phyloP scores from a whole-genome alignment of 441 rosid species.

The Populus hybrid region DNA sequence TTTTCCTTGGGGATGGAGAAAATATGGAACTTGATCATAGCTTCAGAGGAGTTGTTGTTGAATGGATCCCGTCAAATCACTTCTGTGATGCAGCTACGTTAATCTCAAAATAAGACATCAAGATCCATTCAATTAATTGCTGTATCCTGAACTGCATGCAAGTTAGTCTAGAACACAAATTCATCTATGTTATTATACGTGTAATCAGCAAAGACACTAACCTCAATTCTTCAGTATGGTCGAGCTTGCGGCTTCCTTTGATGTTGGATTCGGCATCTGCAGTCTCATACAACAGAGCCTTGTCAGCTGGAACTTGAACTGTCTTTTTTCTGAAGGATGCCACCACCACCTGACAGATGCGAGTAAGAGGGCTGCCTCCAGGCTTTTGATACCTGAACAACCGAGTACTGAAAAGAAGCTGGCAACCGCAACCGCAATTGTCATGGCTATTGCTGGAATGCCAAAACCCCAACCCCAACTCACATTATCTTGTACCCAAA shows the following conservation, averaged over 20 bases:
- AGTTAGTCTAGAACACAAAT: no score
- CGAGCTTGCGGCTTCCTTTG: slow-evolving; percentile 80
- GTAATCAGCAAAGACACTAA: slow-evolving; percentile 23
- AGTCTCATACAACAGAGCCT: slow-evolving; percentile 61
- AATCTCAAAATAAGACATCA: no score
- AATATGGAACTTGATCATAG: no score
- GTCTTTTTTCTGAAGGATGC: slow-evolving; percentile 64
- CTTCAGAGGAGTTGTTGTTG: no score
- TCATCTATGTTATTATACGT: no score
- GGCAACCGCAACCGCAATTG: slow-evolving; percentile 63
- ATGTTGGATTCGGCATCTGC: slow-evolving; percentile 61
- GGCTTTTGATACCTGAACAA: slow-evolving; percentile 70
- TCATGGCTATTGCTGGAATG: slow-evolving; percentile 82
- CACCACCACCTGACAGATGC: slow-evolving; percentile 66
- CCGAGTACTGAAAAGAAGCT: slow-evolving; percentile 66
- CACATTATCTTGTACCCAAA: slow-evolving; percentile 59
- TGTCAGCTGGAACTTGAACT: slow-evolving; percentile 57
- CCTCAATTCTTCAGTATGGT: slow-evolving; percentile 59
- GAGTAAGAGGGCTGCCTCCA: slow-evolving; percentile 86
- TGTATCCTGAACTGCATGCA: no score
- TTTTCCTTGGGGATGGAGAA: no score
- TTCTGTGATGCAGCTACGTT: no score
- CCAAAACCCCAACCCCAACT: slow-evolving; percentile 62
- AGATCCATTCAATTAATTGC: no score
- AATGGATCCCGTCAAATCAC: no score